These are phyloP conservation scores for Russula foetens DNA, from an alignment of 768 basidiomycete genomes.

Conservation along the genomic window DNA sequence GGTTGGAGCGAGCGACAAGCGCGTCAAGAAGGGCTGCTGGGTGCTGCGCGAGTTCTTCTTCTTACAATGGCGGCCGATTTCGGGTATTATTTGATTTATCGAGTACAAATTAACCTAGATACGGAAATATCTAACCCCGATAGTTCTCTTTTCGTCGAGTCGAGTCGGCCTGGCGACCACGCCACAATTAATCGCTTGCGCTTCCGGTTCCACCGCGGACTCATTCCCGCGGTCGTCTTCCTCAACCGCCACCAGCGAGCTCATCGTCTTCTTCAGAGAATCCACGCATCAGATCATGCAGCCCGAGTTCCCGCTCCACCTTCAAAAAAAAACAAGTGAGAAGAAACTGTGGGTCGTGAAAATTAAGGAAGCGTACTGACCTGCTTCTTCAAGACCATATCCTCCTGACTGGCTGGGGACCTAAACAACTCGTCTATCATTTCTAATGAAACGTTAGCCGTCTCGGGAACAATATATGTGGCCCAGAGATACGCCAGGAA, in stretches of 20 bases:
- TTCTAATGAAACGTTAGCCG: conserved; percentile 66
- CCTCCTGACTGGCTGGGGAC: conserved; percentile 49
- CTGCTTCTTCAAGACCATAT: conserved; percentile 41
- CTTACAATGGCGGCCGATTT: too few species aligned
- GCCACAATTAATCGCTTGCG: not conserved
- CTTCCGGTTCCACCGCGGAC: not conserved
- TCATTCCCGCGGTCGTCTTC: not conserved
- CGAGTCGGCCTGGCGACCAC: not conserved
- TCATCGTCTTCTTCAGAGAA: conserved; percentile 19
- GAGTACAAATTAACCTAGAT: too few species aligned
- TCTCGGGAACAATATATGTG: conserved; percentile 63
- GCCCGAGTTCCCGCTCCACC: conserved; percentile 52
- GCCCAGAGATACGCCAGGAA: conserved; percentile 64
- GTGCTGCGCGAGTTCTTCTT: too few species aligned
- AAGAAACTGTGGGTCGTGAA: not conserved
- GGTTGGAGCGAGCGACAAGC: too few species aligned
- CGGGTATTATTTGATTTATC: too few species aligned
- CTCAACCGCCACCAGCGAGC: not conserved
- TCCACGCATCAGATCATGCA: conserved; percentile 37
- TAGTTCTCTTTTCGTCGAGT: too few species aligned
- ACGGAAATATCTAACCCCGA: too few species aligned
- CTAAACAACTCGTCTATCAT: conserved; percentile 66
- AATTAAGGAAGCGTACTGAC: conserved; percentile 28
- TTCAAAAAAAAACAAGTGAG: conserved; percentile 21
- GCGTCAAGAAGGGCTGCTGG: too few species aligned